Evolutionary conservation across 2,329 filamentous ascomycete genomes (phyloP).

Genomic region (Nemania sp.): DNA sequence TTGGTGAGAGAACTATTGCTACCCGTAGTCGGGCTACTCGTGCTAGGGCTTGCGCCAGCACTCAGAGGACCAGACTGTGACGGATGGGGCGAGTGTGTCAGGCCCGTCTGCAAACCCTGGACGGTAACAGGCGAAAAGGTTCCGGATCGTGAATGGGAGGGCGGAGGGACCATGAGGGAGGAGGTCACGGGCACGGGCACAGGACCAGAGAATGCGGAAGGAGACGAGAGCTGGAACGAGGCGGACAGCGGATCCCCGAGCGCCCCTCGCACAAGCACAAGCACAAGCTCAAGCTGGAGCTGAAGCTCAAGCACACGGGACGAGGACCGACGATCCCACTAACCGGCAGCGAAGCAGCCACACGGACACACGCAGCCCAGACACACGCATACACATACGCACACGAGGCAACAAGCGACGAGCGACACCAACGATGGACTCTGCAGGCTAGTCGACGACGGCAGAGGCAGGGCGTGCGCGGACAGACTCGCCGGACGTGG

Average conservation of each 20-base stretch:
- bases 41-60: constrained; percentile 64
- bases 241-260: constrained; percentile 34
- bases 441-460: constrained; percentile 17
- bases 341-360: constrained; percentile 10
- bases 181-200: constrained; percentile 34
- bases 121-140: constrained; percentile 66
- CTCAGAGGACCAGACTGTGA: constrained; percentile 60
- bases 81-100: constrained; percentile 59
- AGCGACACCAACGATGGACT: neutral
- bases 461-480: constrained; percentile 27
- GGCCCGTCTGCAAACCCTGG: constrained; percentile 59
- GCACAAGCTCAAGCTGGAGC: too few species aligned
- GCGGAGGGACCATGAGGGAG: constrained; percentile 43
- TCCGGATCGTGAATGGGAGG: constrained; percentile 57
- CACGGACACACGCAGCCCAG: constrained; percentile 10
- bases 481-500: constrained; percentile 27
- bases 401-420: neutral
- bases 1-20: constrained; percentile 72
- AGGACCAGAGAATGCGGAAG: constrained; percentile 29
- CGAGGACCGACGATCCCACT: constrained; percentile 17
- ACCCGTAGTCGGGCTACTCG: constrained; percentile 62
- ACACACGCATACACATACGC: too few species aligned
- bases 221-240: constrained; percentile 24
- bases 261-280: constrained; percentile 37
- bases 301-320: too few species aligned